phyloP scores from a whole-genome alignment of 129 eudicot species.

The Lonicera japonica region DNA sequence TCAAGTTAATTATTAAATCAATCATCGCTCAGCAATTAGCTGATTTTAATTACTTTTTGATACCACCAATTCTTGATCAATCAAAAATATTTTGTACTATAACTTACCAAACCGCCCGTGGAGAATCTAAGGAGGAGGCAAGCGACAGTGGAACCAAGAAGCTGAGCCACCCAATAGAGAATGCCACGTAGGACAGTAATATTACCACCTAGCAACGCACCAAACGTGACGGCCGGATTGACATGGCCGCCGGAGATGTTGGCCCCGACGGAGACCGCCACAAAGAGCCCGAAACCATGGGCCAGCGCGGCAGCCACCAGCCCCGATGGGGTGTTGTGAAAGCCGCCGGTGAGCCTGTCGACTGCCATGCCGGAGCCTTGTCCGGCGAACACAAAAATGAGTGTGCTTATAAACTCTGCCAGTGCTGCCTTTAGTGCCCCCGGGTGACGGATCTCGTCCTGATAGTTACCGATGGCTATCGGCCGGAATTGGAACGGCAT shows the following conservation, averaged over 20 bases:
- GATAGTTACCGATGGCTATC: constrained; percentile 36
- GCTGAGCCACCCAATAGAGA: constrained; percentile 42
- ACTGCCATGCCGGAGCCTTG: constrained; percentile 54
- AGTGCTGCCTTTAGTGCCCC: constrained; percentile 43
- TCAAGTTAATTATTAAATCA: too few relatives aligned
- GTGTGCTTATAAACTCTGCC: constrained; percentile 57
- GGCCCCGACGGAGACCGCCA: constrained; percentile 39
- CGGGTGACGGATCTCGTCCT: constrained; percentile 41
- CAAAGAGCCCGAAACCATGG: constrained; percentile 46
- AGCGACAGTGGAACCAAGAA: constrained; percentile 49
- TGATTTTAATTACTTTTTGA: too few relatives aligned
- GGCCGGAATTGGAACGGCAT: constrained; percentile 25
- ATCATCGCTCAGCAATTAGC: too few relatives aligned
- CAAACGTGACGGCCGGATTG: constrained; percentile 59
- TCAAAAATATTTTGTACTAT: too few relatives aligned
- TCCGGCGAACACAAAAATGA: constrained; percentile 51
- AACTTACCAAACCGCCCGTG: constrained; percentile 50
- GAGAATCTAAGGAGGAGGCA: constrained; percentile 41
- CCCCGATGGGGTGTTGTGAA: constrained; percentile 33
- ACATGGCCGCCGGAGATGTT: constrained; percentile 63
- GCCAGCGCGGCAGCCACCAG: constrained; percentile 47
- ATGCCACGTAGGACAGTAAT: constrained; percentile 36
- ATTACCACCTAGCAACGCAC: constrained; percentile 45
- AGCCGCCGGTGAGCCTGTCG: constrained; percentile 30
- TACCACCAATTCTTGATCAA: too few relatives aligned